Evolutionary conservation across 495 filamentous ascomycete genomes (phyloP), one percentile per base, ranked within the genome.

Genomic region (Talaromyces proteolyticus): DNA sequence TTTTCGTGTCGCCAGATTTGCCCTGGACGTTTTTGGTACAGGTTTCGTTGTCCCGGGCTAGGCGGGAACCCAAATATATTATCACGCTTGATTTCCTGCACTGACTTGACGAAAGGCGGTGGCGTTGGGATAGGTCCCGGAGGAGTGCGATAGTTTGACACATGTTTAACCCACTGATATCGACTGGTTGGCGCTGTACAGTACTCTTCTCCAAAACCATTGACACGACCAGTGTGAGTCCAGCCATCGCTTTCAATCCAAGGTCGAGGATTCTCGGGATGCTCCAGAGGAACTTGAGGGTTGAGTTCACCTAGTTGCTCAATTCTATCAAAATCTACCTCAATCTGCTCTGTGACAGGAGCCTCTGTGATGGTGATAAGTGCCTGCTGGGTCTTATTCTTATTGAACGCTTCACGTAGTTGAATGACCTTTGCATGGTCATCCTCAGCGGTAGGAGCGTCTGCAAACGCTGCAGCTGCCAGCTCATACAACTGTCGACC

Each of bases 41-140:
- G 23, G 47, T 76, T 74, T 3, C 69, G 66, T 26, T 67, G 55
- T 3, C 70, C 72, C 16, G 69, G 56, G 20, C 57, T 57, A 0
- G 72, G 72, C 3, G 72, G 69, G 48, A 62, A 74, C 0, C 72
- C 68, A 44, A 66, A 63, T 11, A 63, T 55, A 1, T 49, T 41
- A 36, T 73, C 66, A 14, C 47, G 58, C n/a, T 58, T 53, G 19
- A 57, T 53, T 37, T 73, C 64, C 4, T 63, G 49, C 3, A 54
- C 24, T 0, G 61, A 58, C 19, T 61, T 66, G 26, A 64, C 43
- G 3, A 64, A 60, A 8, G 66, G 42, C 2, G 68, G 69, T 12
- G 68, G 69, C 29, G 47, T 7, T 46, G 53, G 2, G 63, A 69
- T 10, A 67, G 62, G 6, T 45, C 47, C 47, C 17, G 40, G 20